Base-by-base conservation (phyloP, 495 filamentous ascomycete species). In the Penicillium cataractarum region DNA sequence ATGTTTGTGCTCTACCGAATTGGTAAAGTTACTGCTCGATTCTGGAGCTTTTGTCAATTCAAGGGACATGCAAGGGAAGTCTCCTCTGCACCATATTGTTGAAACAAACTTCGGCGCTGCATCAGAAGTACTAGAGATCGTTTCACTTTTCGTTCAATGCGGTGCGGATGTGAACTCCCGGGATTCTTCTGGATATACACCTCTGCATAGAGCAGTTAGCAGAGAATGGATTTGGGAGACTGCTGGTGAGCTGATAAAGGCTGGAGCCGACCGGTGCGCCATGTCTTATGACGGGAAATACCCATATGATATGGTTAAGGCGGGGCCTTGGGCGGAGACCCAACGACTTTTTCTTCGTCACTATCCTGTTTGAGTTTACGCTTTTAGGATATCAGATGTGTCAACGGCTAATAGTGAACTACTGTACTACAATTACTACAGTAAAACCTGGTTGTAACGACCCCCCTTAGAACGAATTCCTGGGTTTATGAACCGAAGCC, bases 121-220 rank as follows among this genome's bases (percentile, higher is more conserved):
- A 2, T 24, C 27, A 13, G 27, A 50, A 17, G 27, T 39, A 9
- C 39, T 31, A 22, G 42, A 49, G 9, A 37, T 62, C 7, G 42
- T 51, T 19, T 12, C 17, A 21, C 60, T 62, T 37, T 31, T 62
- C 40, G 29, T 62, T 39, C 51, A 42, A 27, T 9, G 37, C 44
- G 52, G 60, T 9, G 60, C 60, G 6, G 40, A 62, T 37, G 37
- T 62, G 26, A 62, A 62, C 24, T 35, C 52, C n/a, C 60, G 52
- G 10, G 60, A 62, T 37, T 24, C 12, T 26, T 39, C n/a, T 12
- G 60, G 60, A 49, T 56, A 37, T 50, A 62, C 60, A 9, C 60
- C 60, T 27, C 32, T 62, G 19, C 60, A 62, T 52, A 49, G 31
- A 29, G 53, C 32, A 4, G 52, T 56, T 15, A 42, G 24, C 3